Evolutionary conservation across 129 eudicot species (phyloP), one percentile per base, ranked within the genome.

Genomic region (Sambucus nigra): DNA sequence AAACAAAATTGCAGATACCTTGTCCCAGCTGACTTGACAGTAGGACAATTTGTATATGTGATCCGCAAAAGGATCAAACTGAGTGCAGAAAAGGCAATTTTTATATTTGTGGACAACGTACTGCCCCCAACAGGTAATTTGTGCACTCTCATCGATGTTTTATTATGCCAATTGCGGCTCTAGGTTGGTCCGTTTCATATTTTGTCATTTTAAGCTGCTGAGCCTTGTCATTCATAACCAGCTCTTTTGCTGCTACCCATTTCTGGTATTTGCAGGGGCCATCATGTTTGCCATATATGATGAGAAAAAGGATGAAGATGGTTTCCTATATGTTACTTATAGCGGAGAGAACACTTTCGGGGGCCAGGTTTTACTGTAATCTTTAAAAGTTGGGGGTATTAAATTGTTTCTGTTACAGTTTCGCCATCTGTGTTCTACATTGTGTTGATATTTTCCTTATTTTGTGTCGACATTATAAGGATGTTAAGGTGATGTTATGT

Each of bases 1-100:
- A 35, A 28, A 42, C 15, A 15, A 59, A 54, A 28, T 53, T 66
- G 49, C 80, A 84, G 97, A 76, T 88, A 84, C 61, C 93, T 88
- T 21, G 97, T 88, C 53, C 97, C 97, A 16, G 87, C 97, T 35
- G 97, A 88, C 55, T 73, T 88, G 83, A 84, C 95, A 0, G 93
- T 88, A 12, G 97, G 97, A 59, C 97, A 88, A 66, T 88, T 88
- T 66, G 97, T 88, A 12, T 88, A 84, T 57, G 97, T 88, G 22
- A 75, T 88, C 16, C 94, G 97, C 47, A 88, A 88, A 38, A 84
- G 97, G 78, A 88, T 89, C 51, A 84, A 89, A 61, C 67, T 89
- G 29, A 84, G 95, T 51, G 93, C 97, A 5, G 97, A 89, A 40
- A 89, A 89, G 71, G 97, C 97, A 4, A 89, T 89, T 25, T 89